A percentile compares a stretch with the other conserved stretches of the same genome.
Evolutionary conservation across 805 yeast genomes (phyloP).

Genomic region (Wickerhamiella kazuoi): DNA sequence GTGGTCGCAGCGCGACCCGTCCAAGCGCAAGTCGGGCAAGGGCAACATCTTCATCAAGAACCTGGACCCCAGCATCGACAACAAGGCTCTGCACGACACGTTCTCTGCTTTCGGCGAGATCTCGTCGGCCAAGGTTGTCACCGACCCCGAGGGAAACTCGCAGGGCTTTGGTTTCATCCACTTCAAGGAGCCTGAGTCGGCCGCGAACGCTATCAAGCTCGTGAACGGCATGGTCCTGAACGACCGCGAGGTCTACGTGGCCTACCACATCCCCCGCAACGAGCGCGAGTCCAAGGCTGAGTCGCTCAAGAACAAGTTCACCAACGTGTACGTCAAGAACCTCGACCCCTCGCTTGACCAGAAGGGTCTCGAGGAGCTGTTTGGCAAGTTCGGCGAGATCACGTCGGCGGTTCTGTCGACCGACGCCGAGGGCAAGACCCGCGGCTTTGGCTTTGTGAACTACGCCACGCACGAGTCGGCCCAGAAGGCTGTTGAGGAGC

Average conservation of each 20-base stretch:
- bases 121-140: slow-evolving; percentile 92
- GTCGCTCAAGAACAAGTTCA: slow-evolving; percentile 79
- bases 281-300: slow-evolving; percentile 90
- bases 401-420: slow-evolving; percentile 68
- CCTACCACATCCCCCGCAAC: slow-evolving; percentile 77
- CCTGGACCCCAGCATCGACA: slow-evolving; percentile 94
- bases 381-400: slow-evolving; percentile 56
- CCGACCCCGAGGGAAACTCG: slow-evolving; percentile 78
- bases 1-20: slow-evolving; percentile 99
- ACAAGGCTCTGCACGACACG: slow-evolving; percentile 96
- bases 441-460: slow-evolving; percentile 94
- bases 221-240: slow-evolving; percentile 97
- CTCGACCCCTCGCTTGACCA: slow-evolving; percentile 46
- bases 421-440: slow-evolving; percentile 75
- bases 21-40: slow-evolving; percentile 82
- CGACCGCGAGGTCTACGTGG: slow-evolving; percentile 90
- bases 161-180: slow-evolving; percentile 97
- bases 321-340: slow-evolving; percentile 92
- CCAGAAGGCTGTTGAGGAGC: slow-evolving; percentile 74
- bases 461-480: slow-evolving; percentile 78
- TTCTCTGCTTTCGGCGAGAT: slow-evolving; percentile 93
- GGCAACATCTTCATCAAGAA: slow-evolving; percentile 97
- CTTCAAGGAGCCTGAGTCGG: slow-evolving; percentile 83
- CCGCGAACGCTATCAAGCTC: slow-evolving; percentile 85
- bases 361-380: slow-evolving; percentile 48